Percentiles rank a stretch among this genome's conserved stretches.
phyloP scores from a whole-genome alignment of 2,329 filamentous ascomycete species.

The Fusarium siculi region DNA sequence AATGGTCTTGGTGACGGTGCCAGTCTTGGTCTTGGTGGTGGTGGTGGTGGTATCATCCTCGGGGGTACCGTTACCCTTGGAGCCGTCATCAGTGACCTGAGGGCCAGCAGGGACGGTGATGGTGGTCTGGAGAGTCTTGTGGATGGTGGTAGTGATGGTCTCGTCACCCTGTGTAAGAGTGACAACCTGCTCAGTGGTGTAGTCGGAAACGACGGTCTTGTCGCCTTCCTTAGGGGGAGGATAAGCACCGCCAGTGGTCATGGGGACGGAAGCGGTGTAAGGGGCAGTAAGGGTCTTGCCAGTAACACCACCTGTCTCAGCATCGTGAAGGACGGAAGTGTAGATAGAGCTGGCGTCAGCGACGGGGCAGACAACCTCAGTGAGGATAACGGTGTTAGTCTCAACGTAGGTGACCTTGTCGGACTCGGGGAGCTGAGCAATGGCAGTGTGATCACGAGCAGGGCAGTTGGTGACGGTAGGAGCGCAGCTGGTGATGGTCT shows the following conservation, averaged over 20 bases:
- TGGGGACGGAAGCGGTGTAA: conserved; percentile 31
- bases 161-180: conserved; percentile 51
- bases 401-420: conserved; percentile 49
- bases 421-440: conserved; percentile 50
- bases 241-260: conserved; percentile 52
- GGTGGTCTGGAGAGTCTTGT: conserved; percentile 55
- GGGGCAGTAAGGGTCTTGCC: conserved; percentile 47
- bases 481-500: conserved; percentile 68
- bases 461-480: conserved; percentile 68
- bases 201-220: conserved; percentile 42
- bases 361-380: conserved; percentile 59
- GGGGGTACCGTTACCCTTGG: conserved; percentile 34
- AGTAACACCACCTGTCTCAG: conserved; percentile 50
- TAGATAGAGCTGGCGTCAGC: conserved; percentile 54
- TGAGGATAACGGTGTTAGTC: conserved; percentile 54
- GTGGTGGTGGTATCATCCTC: conserved; percentile 52
- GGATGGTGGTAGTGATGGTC: conserved; percentile 57
- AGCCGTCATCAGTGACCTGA: conserved; percentile 27
- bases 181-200: conserved; percentile 48
- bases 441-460: conserved; percentile 46
- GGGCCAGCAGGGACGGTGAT: conserved; percentile 43
- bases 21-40: conserved; percentile 51
- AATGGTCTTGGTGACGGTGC: conserved; percentile 51
- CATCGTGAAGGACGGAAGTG: conserved; percentile 51
- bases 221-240: conserved; percentile 26